phyloP scores from a whole-genome alignment of 176 grass and related monocot genomes.

The Avena eriantha region DNA sequence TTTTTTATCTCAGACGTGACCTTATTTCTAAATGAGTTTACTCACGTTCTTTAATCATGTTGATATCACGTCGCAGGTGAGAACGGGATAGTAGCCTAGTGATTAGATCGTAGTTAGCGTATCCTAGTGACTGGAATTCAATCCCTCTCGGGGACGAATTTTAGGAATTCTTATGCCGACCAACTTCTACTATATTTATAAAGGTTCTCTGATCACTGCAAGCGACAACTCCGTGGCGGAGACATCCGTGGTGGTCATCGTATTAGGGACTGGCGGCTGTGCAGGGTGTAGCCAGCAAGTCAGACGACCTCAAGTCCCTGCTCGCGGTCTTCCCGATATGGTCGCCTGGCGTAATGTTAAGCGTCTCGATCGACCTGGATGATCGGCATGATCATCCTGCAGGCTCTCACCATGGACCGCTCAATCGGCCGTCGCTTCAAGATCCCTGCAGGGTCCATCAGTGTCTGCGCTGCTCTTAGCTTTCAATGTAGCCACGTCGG shows the following conservation, averaged over 20 bases:
- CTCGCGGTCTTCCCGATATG: conserved; percentile 49
- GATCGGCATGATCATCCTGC: conserved; percentile 47
- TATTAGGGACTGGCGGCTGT: conserved; percentile 30
- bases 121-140: too few relatives aligned
- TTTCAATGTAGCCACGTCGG: conserved; percentile 2
- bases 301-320: conserved; percentile 57
- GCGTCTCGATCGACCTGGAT: conserved; percentile 52
- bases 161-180: too few relatives aligned
- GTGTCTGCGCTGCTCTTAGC: conserved; percentile 19
- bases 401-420: conserved; percentile 66
- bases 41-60: not conserved
- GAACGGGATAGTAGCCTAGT: too few relatives aligned
- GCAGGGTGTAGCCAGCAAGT: conserved; percentile 46
- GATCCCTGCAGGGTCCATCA: conserved; percentile 54
- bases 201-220: too few relatives aligned
- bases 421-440: conserved; percentile 48
- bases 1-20: not conserved
- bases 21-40: not conserved
- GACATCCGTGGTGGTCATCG: conserved; percentile 22
- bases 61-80: too few relatives aligned
- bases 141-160: too few relatives aligned
- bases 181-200: too few relatives aligned
- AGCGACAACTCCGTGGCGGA: not conserved
- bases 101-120: too few relatives aligned
- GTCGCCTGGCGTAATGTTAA: conserved; percentile 42